phyloP scores from a whole-genome alignment of 768 basidiomycete genomes.

The Lentinula edodes region DNA sequence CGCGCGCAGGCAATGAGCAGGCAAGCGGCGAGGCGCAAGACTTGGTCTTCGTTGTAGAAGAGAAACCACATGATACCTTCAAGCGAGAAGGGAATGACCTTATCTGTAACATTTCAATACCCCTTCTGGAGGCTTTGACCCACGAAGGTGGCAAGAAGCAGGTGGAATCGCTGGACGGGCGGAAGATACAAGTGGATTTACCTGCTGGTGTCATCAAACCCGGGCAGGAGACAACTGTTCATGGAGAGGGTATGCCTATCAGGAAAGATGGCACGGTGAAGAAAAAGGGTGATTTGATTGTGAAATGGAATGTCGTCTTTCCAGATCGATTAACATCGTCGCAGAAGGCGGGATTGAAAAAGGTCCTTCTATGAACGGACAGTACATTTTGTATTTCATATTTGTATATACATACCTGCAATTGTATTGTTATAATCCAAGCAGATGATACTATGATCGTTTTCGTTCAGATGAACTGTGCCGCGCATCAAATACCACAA shows the following conservation, averaged over 20 bases:
- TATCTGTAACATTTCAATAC: slow-evolving; percentile 49
- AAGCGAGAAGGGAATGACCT: slow-evolving; percentile 82
- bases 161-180: slow-evolving; percentile 74
- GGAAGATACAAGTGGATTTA: slow-evolving; percentile 61
- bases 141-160: slow-evolving; percentile 47
- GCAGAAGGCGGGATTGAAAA: slow-evolving; percentile 79
- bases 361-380: slow-evolving; percentile 42
- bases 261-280: slow-evolving; percentile 66
- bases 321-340: slow-evolving; percentile 66
- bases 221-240: slow-evolving; percentile 61
- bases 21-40: slow-evolving; percentile 68
- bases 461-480: too few species aligned
- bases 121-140: slow-evolving; percentile 80
- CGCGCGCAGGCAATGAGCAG: slow-evolving; percentile 80
- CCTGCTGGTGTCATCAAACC: slow-evolving; percentile 74
- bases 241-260: slow-evolving; percentile 88
- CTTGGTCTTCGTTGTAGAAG: slow-evolving; percentile 96
- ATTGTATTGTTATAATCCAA: neutral
- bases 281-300: slow-evolving; percentile 78
- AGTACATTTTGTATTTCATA: neutral
- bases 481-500: too few species aligned
- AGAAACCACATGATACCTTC: slow-evolving; percentile 81
- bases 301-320: slow-evolving; percentile 83
- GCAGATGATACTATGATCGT: too few species aligned
- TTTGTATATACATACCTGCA: neutral